Evolutionary conservation across 2,329 filamentous ascomycete species (phyloP), one percentile per base, ranked within the genome.

Genomic region (Fusarium mangiferae): DNA sequence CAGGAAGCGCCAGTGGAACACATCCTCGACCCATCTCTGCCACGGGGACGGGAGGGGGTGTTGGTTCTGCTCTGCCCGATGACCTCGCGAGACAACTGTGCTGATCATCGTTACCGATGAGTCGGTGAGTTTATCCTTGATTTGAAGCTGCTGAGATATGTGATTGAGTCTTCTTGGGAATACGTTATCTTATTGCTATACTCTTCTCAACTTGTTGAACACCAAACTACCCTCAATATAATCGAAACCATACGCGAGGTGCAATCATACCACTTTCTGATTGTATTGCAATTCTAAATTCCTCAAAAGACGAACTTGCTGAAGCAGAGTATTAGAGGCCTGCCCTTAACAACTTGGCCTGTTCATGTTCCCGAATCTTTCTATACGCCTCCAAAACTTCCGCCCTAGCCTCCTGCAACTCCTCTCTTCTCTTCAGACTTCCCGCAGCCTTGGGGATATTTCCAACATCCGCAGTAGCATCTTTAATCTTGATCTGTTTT

Each of bases 331-430:
- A 60, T 66, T 60, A 75, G 36, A n/a, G 52, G 33, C 62, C 58
- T 48, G 48, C 62, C 20, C 45, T 51, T 45, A 44, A 54, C 59
- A 83, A 57, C 62, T 83, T 83, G 42, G 80, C 79, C 66, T 83
- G 82, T 68, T 83, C 81, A 45, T 82, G 79, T 60, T 83, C 81
- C 48, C 79, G 73, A 45, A 83, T 82, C 68, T 80, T 83, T 48
- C 83, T 78, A 64, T 84, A 83, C n/a, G 82, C 80, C 49, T 83
- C 81, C 52, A 84, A 66, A 39, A 84, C 79, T 46, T 83, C 79
- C 22, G 81, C 76, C 28, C 83, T 78, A 22, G 78, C 78, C 51
- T 71, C 73, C 61, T 84, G 82, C 24, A 84, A 72, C 72, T 84
- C 82, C 63, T 84, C 83, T n/a, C 83, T 80, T 36, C 82, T 80